Evolutionary conservation across 1,139 yeast species (phyloP), one percentile per base, ranked within the genome.

Genomic region (Kodamaea fungicola): DNA sequence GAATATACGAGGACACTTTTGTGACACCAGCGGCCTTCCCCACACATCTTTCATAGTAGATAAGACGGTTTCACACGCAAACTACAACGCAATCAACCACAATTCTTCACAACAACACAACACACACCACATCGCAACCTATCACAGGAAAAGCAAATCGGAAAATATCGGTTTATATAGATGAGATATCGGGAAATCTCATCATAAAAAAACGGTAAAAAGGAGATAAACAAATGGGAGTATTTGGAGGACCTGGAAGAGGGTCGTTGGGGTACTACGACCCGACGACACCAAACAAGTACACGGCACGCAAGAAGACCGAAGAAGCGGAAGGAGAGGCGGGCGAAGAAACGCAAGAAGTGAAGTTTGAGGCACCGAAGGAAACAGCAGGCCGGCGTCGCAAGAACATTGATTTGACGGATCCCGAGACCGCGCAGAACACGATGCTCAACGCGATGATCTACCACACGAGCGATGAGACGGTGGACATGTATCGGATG

Each of bases 361-460:
- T 39, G 16, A 41, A 32, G 22, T 30, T 23, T 22, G 32, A 35
- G 31, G 38, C 13, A 7, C 36, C 32, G 7, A 34, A 35, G 25
- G 43, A 40, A 28, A 40, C 19, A 4, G 41, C 43, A 8, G 37
- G 34, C 7, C 32, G 28, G 28, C 30, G 31, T 25, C 35, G 28
- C 28, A 31, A 34, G 28, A 19, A 24, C 12, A 30, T 28, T 10
- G 43, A 40, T 10, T 31, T 38, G 27, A 34, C 32, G 3, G 51
- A 47, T 24, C 50, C 62, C 7, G 66, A 62, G 41, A 71, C 76
- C 1, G 50, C 58, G 37, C 53, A 53, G 41, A 71, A 71, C 44
- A 71, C 76, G 6, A 47, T 63, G 27, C 47, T 62, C 31, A 71
- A 71, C 43, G 71, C 75, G 2, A 47, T 66, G 37, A 47, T 71